phyloP scores from a whole-genome alignment of 2,329 filamentous ascomycete species.

The Nothophoma quercina region DNA sequence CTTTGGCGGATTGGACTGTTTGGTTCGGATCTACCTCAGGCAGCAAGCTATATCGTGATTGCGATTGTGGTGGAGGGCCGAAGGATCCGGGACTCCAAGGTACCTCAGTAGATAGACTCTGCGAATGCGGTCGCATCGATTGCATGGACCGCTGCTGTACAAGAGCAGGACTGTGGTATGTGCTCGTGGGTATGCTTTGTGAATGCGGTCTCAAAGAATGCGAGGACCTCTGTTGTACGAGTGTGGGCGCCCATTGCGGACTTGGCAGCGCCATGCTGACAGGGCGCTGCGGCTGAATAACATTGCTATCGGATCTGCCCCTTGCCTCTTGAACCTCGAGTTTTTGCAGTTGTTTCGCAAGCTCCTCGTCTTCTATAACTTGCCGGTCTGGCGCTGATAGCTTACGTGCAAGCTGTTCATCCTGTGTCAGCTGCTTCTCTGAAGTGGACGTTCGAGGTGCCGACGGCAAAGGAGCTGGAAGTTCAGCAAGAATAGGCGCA shows the following conservation, averaged over 20 bases:
- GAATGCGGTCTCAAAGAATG: conserved; percentile 16
- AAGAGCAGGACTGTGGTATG: conserved; percentile 12
- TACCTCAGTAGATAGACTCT: conserved; percentile 19
- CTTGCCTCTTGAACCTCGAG: conserved; percentile 38
- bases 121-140: conserved; percentile 14
- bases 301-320: conserved; percentile 29
- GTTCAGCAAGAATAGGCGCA: conserved; percentile 33
- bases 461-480: conserved; percentile 38
- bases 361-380: conserved; percentile 38
- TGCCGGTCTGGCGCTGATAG: conserved; percentile 39
- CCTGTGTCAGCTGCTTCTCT: conserved; percentile 39
- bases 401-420: conserved; percentile 40
- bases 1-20: background rate
- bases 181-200: conserved; percentile 1
- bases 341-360: conserved; percentile 38
- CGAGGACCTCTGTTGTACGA: conserved; percentile 17
- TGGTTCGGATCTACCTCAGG: conserved; percentile 23
- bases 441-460: conserved; percentile 37
- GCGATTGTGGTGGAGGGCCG: conserved; percentile 2
- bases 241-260: conserved; percentile 16
- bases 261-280: conserved; percentile 20
- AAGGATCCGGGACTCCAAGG: conserved; percentile 30
- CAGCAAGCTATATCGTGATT: conserved; percentile 18
- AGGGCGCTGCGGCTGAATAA: conserved; percentile 24
- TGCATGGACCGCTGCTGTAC: conserved; percentile 23